Evolutionary conservation across 257 asterid species (phyloP), one percentile per base, ranked within the genome.

Genomic region (Datura wrightii): DNA sequence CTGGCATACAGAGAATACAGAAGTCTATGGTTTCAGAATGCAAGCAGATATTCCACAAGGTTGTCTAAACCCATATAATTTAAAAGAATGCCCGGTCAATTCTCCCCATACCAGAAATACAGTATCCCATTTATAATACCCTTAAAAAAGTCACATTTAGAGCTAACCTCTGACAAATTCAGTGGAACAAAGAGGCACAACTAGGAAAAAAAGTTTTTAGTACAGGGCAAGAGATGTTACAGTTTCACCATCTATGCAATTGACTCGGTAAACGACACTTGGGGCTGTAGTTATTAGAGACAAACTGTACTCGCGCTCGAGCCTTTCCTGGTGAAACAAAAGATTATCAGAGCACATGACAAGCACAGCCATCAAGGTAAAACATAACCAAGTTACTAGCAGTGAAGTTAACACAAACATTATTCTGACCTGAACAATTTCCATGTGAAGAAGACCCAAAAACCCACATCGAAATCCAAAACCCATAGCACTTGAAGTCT

Each of bases 381-480:
- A 80, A 85, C 80, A 84, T 63, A 85, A 62, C 37, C 70, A 58
- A 67, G 81, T 69, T 34, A 74, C 59, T 70, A 66, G 72, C 84
- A 90, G 13, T 15, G 76, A 44, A 36, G 31, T 83, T 36, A 18
- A 54, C 59, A 80, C 72, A 55, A 66, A 86, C 34, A 46, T 46
- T 85, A 83, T 63, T 76, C 87, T 42, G 48, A 96, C 99, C 98
- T 95, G 99, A 89, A 95, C 99, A 83, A 97, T 97, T 90, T 97
- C 99, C 99, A 97, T 93, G 86, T 97, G 99, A 82, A 97, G 99
- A 88, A 95, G 97, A 85, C 99, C 99, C 82, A 97, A 94, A 90
- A 94, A 97, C 74, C 99, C 98, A 88, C 99, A 97, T 90, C 99
- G 91, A 86, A 97, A 97, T 85, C 99, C 99, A 92, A 97, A 97